Base-by-base conservation (phyloP, 768 basidiomycete species). In the Leccinum broughii region DNA sequence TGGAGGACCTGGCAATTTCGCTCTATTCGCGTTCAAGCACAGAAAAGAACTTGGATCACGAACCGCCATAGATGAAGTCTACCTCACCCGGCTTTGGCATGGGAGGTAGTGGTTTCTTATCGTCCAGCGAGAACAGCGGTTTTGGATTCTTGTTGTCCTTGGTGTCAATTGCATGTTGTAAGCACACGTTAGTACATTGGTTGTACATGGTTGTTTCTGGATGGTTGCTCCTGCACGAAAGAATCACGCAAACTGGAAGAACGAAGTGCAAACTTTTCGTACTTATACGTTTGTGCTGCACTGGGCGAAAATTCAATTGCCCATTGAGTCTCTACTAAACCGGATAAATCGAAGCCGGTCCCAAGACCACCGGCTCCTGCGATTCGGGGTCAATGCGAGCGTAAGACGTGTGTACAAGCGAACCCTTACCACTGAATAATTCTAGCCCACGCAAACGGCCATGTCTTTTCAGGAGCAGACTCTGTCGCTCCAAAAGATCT, bases 361-460 rank as follows among this genome's bases (percentile, higher is more conserved):
- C 88, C 86, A 6, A 92, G 78, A 3, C 90, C 90, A 54, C 90
- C 90, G 39, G 88, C 90, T 70, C 89, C 89, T 90, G 59, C 15
- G 50, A 56, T 53, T 8, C 32, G 32, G 34, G 2, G 48, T 67
- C 8, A 52, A 26, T 46, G 48, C 26, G 15, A 51, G 34, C 26
- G 20, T 20, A 51, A 24, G 37, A 34, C 20, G 14, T 22, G 57
- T 15, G 26, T 37, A 14, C 30, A 41, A 49, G 17, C 24, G 26
- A 61, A 56, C 32, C 63, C 75, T 56, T 66, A 88, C 88, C 90
- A 69, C 83, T 80, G 64, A 90, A 92, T 6, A 92, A 74, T 66
- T 92, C 90, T 58, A 92, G 61, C 2, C 84, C 85, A 56, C 79
- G 75, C 22, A 91, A 71, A 22, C 80, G 81, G 8, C 76, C 77